phyloP scores from a whole-genome alignment of 257 asterid genomes.

The Plantago ovata region DNA sequence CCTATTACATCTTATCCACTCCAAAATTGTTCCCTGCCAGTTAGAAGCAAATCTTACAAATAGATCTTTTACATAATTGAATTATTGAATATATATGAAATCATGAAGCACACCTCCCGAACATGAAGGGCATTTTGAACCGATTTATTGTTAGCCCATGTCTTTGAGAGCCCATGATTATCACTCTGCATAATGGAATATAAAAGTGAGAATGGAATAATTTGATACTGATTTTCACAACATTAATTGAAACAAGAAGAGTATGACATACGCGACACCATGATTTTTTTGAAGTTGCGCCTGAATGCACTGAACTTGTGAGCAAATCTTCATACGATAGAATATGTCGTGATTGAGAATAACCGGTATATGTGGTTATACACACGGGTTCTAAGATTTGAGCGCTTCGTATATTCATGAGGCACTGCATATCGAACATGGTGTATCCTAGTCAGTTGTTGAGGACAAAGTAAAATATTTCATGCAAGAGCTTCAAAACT shows the following conservation, averaged over 20 bases:
- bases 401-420: background rate
- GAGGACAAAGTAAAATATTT: too few relatives aligned
- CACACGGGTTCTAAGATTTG: constrained; percentile 6
- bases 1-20: constrained; percentile 18
- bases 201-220: background rate
- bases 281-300: background rate
- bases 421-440: constrained; percentile 14
- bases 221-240: too few relatives aligned
- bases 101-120: constrained; percentile 8
- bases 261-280: constrained; percentile 19
- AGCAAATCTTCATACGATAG: background rate
- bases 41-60: too few relatives aligned
- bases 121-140: constrained; percentile 23
- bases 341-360: background rate
- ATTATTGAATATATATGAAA: background rate
- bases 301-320: background rate
- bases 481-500: too few relatives aligned
- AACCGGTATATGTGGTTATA: background rate
- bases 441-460: background rate
- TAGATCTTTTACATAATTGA: background rate
- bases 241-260: background rate
- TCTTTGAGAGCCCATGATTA: background rate
- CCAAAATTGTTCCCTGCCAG: constrained; percentile 18
- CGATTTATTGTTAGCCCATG: constrained; percentile 19
- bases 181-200: background rate